Conservation (phyloP, 345 rosid genomes). For the Eucalyptus cloeziana region DNA sequence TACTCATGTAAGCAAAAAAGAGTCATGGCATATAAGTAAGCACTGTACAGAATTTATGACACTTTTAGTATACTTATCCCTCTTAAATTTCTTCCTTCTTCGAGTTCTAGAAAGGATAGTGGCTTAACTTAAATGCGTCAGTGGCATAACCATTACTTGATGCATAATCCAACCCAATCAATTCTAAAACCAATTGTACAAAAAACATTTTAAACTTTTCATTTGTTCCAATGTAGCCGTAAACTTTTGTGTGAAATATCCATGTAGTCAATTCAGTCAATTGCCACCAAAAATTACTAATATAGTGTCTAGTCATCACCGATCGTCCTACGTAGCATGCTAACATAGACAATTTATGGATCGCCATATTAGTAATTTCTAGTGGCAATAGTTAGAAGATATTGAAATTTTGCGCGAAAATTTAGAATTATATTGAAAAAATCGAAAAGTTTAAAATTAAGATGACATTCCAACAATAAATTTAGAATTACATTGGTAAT, state of each 20-base stretch:
- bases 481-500: background rate
- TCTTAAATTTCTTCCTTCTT: no score
- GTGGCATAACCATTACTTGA: no score
- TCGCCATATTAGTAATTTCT: background rate
- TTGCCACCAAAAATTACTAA: background rate
- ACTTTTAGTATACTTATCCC: no score
- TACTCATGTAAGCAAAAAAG: no score
- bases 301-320: no score
- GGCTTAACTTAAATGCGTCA: no score
- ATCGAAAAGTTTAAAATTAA: accelerated
- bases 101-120: no score
- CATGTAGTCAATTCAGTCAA: background rate
- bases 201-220: background rate
- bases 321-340: no score
- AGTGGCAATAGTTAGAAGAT: background rate
- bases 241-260: background rate
- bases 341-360: background rate
- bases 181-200: no score
- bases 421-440: background rate
- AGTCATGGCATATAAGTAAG: no score
- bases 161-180: no score
- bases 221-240: background rate
- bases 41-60: no score
- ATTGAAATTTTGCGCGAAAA: background rate
- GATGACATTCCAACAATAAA: background rate